Percentiles rank a stretch among this genome's conserved stretches.
Conservation (phyloP, 2,329 filamentous ascomycete genomes). For the Paraphoma sp. region DNA sequence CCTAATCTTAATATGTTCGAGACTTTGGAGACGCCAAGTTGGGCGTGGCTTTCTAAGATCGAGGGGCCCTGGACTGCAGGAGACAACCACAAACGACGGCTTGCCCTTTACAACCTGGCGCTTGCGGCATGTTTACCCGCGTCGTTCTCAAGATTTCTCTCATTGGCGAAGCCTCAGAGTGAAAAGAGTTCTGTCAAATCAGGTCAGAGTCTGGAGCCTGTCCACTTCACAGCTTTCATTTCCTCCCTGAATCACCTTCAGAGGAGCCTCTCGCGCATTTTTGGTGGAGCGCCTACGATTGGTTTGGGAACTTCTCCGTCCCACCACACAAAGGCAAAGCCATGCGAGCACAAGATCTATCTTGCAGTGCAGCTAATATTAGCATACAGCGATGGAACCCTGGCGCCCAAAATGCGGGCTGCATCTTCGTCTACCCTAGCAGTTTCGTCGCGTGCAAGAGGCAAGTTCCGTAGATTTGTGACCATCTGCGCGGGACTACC, state of each 20-base stretch:
- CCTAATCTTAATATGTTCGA: slow-evolving; percentile 7
- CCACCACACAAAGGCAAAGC: background rate
- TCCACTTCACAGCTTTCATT: background rate
- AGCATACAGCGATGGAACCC: background rate
- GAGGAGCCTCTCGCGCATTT: too few relatives aligned
- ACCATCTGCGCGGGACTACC: background rate
- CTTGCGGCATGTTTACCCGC: background rate
- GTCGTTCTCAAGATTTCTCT: background rate
- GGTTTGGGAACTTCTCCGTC: background rate
- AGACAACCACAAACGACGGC: background rate
- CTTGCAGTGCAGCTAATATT: background rate
- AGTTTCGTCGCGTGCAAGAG: background rate
- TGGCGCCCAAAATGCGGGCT: background rate
- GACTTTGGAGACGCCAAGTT: background rate
- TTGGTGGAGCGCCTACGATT: background rate
- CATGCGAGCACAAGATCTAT: background rate
- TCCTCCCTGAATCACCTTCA: too few relatives aligned
- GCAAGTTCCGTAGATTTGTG: background rate
- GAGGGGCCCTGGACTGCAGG: background rate
- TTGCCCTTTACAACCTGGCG: background rate
- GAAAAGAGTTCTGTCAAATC: background rate
- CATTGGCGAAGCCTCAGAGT: background rate
- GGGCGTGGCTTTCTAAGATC: background rate
- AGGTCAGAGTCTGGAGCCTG: background rate
- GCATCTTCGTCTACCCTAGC: background rate